Percentiles rank a stretch among this genome's conserved stretches.
These are phyloP conservation scores for Gamarada debralockiae DNA, from an alignment of 495 filamentous ascomycete species.

Conservation along the genomic window DNA sequence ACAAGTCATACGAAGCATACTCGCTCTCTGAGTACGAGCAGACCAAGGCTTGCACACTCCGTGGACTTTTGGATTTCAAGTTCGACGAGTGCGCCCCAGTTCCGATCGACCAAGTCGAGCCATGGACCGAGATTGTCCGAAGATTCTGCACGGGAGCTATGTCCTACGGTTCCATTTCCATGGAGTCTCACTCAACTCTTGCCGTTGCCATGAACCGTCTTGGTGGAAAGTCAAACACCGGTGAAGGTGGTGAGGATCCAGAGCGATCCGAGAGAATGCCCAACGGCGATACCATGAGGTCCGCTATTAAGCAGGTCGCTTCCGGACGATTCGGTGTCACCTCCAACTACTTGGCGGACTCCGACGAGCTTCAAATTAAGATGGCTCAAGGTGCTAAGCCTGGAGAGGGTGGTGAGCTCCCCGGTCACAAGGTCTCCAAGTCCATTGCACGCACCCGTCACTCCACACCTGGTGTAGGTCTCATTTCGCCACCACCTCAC, in stretches of 20 bases:
- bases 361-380: constrained; percentile 99
- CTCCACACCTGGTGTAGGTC: constrained; percentile 96
- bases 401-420: constrained; percentile 96
- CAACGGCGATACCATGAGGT: constrained; percentile 97
- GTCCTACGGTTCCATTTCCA: constrained; percentile 99
- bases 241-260: constrained; percentile 96
- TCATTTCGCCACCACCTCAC: constrained; percentile 98
- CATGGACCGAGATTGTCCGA: constrained; percentile 98
- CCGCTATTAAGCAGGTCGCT: constrained; percentile 97
- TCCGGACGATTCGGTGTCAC: constrained; percentile 98
- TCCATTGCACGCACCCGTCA: constrained; percentile 95
- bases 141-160: constrained; percentile 99
- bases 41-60: constrained; percentile 96
- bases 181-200: constrained; percentile 97
- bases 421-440: constrained; percentile 96
- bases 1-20: constrained; percentile 99
- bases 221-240: constrained; percentile 98
- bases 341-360: constrained; percentile 95
- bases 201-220: constrained; percentile 98
- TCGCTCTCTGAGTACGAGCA: constrained; percentile 92
- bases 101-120: constrained; percentile 96
- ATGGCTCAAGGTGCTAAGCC: constrained; percentile 99
- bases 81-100: constrained; percentile 86
- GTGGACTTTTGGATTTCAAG: constrained; percentile 95
- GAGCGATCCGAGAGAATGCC: constrained; percentile 83